A percentile compares a stretch with the other conserved stretches of the same genome.
These are phyloP conservation scores for Ophiosphaerella narmari DNA, from an alignment of 2,329 filamentous ascomycete genomes.

Conservation along the genomic window DNA sequence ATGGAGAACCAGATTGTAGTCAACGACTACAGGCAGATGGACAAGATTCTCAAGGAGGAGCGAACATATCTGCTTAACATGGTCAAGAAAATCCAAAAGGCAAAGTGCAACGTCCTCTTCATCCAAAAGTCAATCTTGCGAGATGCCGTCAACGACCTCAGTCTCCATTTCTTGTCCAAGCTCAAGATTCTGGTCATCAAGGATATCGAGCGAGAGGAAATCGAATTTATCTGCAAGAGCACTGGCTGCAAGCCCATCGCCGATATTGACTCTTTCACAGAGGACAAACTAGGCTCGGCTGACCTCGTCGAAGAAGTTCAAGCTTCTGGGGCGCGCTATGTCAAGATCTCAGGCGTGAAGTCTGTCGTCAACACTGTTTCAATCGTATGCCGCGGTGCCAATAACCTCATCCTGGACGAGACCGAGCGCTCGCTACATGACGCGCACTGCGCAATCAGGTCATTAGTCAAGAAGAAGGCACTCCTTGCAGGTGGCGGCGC, in stretches of 20 bases:
- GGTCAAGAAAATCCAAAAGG: conserved; percentile 99
- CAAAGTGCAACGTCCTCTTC: conserved; percentile 97
- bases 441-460: conserved; percentile 95
- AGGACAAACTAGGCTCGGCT: conserved; percentile 94
- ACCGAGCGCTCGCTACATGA: conserved; percentile 97
- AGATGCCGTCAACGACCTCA: conserved; percentile 96
- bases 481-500: conserved; percentile 96
- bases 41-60: conserved; percentile 99
- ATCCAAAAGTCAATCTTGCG: conserved; percentile 99
- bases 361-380: conserved; percentile 84
- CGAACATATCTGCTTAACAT: conserved; percentile 97
- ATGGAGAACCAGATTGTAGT: conserved; percentile 99
- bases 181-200: conserved; percentile 95
- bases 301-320: conserved; percentile 93
- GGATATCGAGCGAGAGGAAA: conserved; percentile 97
- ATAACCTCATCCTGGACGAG: conserved; percentile 92
- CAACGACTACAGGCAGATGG: conserved; percentile 99
- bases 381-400: conserved; percentile 92
- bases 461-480: conserved; percentile 99
- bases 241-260: conserved; percentile 99
- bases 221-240: conserved; percentile 99
- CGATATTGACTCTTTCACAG: conserved; percentile 96
- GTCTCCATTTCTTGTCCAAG: conserved; percentile 95
- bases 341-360: conserved; percentile 93
- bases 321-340: conserved; percentile 84